Conservation (phyloP, 139 green algal species). For the Chlorella sp. region DNA sequence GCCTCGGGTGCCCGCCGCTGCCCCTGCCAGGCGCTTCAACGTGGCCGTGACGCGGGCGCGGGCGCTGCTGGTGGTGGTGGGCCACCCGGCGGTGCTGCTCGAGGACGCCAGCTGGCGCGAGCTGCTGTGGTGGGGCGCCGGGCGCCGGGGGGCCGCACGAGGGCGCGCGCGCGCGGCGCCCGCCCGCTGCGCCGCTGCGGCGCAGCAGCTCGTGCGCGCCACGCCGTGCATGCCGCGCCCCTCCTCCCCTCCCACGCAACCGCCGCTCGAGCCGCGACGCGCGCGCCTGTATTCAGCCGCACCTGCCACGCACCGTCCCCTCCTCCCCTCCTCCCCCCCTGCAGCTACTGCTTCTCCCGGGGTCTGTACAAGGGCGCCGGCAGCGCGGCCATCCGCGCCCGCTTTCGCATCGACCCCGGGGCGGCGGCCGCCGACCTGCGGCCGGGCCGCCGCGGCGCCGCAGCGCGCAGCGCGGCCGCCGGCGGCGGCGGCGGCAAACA, state of each 20-base stretch:
- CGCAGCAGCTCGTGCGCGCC: not conserved
- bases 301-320: not conserved
- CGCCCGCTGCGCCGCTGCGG: not conserved
- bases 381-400: constrained; percentile 17
- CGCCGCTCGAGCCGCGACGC: not conserved
- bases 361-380: constrained; percentile 46
- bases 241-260: not conserved
- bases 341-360: constrained; percentile 18
- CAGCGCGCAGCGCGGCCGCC: not conserved
- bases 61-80: constrained; percentile 83
- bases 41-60: constrained; percentile 87
- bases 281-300: not conserved
- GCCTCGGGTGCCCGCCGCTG: too few relatives aligned
- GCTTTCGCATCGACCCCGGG: constrained; percentile 9
- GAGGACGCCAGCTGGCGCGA: constrained; percentile 71
- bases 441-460: too few relatives aligned
- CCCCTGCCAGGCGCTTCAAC: constrained; percentile 93
- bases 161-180: not conserved
- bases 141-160: constrained; percentile 22
- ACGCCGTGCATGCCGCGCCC: not conserved
- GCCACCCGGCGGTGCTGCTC: constrained; percentile 70
- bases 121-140: constrained; percentile 56
- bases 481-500: not conserved
- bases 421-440: not conserved
- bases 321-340: not conserved